These are phyloP conservation scores for Trichoderma cornu-damae DNA, from an alignment of 2,329 filamentous ascomycete genomes.

Conservation along the genomic window DNA sequence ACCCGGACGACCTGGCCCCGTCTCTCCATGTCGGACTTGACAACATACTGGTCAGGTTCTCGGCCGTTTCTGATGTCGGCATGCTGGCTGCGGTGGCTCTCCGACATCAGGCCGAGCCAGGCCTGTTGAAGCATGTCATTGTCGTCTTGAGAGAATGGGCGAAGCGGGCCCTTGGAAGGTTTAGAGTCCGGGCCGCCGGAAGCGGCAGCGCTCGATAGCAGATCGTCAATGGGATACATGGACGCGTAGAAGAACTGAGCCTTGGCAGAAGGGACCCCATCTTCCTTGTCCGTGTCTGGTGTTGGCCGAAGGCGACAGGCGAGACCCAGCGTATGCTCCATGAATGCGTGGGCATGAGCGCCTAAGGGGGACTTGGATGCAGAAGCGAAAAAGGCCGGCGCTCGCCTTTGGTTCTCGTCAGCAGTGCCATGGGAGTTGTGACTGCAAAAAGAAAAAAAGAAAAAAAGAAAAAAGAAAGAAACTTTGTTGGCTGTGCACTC, in stretches of 20 bases:
- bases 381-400: slow-evolving; percentile 3
- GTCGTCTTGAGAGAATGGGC: slow-evolving; percentile 74
- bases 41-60: slow-evolving; percentile 29
- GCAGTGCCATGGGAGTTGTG: slow-evolving; percentile 7
- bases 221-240: slow-evolving; percentile 78
- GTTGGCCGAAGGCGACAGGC: slow-evolving; percentile 53
- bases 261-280: slow-evolving; percentile 54
- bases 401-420: background rate
- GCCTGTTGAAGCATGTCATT: slow-evolving; percentile 74
- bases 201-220: slow-evolving; percentile 62
- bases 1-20: slow-evolving; percentile 37
- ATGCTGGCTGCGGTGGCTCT: slow-evolving; percentile 46
- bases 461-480: too few species aligned
- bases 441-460: too few species aligned
- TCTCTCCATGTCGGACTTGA: slow-evolving; percentile 25
- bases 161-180: slow-evolving; percentile 55
- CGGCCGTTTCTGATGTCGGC: slow-evolving; percentile 27
- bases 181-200: slow-evolving; percentile 47
- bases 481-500: background rate
- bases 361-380: background rate
- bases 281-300: slow-evolving; percentile 35
- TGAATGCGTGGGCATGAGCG: background rate
- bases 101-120: slow-evolving; percentile 59
- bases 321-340: slow-evolving; percentile 53
- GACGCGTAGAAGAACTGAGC: slow-evolving; percentile 85